Evolutionary conservation across 371 early-diverging fungal genomes (phyloP), one percentile per base, ranked within the genome.

Genomic region (Mucor ambiguus): DNA sequence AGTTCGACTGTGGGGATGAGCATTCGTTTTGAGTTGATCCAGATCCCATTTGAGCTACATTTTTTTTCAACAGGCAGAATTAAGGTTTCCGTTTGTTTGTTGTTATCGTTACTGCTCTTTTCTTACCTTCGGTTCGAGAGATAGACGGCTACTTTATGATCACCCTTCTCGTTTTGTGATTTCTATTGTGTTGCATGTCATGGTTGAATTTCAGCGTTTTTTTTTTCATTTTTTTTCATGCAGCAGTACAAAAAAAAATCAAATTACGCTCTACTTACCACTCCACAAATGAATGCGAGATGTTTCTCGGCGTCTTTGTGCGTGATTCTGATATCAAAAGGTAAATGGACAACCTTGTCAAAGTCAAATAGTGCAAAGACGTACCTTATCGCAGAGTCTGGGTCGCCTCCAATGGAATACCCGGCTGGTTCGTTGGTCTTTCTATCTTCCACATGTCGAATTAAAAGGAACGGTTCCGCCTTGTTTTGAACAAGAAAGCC

Each of bases 341-440:
- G 49, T 2, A 3, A n/a, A 0, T 46, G 9, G 24, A 8, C 20
- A n/a, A 24, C n/a, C 9, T 9, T 11, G 4, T 2, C 2, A 26
- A n/a, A n/a, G 14, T 3, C 41, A 29, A 49, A 11, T 30, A 43
- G 14, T 41, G 24, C 8, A 29, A 16, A n/a, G 1, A 33, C n/a
- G 20, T 59, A 68, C 68, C 41, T 63, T 41, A 68, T 63, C 24
- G 62, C 68, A 48, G 63, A 68, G 14, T 49, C 26, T 3, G 48
- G 22, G 14, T 58, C 58, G 8, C 30, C 37, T 4, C 68, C 63
- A 58, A 68, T 52, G 8, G 58, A 30, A 43, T 68, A 68, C 2
- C 68, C 68, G 11, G 59, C 59, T 9, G 52, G 10, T 30, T 62
- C 38, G 8, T 24, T 35, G 7, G 63, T n/a, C 4, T 22, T 11